These are phyloP conservation scores for Tolypocladium paradoxum DNA, from an alignment of 2,329 filamentous ascomycete genomes.

Conservation along the genomic window DNA sequence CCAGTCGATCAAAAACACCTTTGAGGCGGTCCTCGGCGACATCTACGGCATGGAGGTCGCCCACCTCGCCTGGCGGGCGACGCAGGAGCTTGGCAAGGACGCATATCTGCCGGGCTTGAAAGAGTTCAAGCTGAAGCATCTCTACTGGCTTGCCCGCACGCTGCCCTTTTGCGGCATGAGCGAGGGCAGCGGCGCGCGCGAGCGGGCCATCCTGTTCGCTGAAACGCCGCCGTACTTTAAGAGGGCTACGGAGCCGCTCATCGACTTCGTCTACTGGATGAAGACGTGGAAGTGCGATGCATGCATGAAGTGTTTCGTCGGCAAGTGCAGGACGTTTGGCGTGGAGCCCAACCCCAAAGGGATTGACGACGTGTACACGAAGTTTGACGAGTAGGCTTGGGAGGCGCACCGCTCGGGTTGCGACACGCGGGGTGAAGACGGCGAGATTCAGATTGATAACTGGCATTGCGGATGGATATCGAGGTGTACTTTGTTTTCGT, in stretches of 20 bases:
- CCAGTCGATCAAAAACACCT: not conserved
- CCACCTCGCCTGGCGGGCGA: slow-evolving; percentile 43
- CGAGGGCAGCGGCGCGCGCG: not conserved
- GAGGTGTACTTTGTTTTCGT: not conserved
- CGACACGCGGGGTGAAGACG: too few relatives aligned
- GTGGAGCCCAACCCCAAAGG: too few relatives aligned
- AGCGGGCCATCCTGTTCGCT: not conserved
- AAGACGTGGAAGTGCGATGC: too few relatives aligned
- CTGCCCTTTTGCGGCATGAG: slow-evolving; percentile 39
- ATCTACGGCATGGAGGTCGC: slow-evolving; percentile 36
- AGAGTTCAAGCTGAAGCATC: slow-evolving; percentile 38
- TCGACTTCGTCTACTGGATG: not conserved
- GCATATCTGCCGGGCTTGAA: slow-evolving; percentile 37
- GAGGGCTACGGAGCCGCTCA: not conserved
- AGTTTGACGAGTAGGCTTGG: too few relatives aligned
- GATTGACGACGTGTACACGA: too few relatives aligned
- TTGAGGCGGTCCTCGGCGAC: slow-evolving; percentile 3
- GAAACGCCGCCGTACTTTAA: not conserved
- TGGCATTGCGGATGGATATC: too few relatives aligned
- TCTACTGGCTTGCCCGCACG: slow-evolving; percentile 49
- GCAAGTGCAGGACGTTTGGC: too few relatives aligned
- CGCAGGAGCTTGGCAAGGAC: not conserved
- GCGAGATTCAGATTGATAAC: too few relatives aligned
- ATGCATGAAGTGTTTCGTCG: too few relatives aligned
- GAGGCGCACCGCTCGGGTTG: too few relatives aligned